Base-by-base conservation (phyloP, 805 yeast genomes). In the Blastobotrys robertii region DNA sequence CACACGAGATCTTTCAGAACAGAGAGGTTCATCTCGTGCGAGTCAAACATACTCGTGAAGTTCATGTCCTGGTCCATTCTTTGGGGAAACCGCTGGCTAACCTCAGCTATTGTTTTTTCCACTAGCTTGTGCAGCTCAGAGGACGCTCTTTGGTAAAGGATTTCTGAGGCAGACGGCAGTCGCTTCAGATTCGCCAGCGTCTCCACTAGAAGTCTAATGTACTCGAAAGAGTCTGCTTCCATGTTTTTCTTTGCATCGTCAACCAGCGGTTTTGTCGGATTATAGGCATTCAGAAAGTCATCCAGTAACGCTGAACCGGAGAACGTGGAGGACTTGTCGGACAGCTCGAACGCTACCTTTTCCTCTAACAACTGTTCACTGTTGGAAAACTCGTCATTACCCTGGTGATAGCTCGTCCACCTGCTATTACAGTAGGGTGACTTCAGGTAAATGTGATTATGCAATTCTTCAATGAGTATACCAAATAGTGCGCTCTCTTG, bases 381-480 rank as follows among this genome's bases (percentile, higher is more conserved):
- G 35, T 44, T 44, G 16, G 45, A 38, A 10, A 45, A 38, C 10
- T 44, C 49, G 22, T 53, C 55, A 9, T 44, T 33, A 9, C 50
- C 49, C 22, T 46, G 50, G 11, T 53, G 42, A 37, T 54, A 57
- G 8, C 55, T 41, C 11, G 44, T 47, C 63, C 63, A 61, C 16
- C 55, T 52, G 22, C 44, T 42, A 30, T 53, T 52, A 14, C 63
- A 52, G 47, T 60, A 63, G 2, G 67, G 68, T 2, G 64, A 57
- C 51, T 76, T 77, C 34, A 81, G 65, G 53, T 80, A 84, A n/a
- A 84, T 65, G 44, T 84, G 80, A 38, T 70, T 72, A 45, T 76
- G 79, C 34, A 86, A 63, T 54, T 87, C 95, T 48, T 84, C 94
- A n/a, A 84, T 66, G 13, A 88, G 66, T 48, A 76, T 74, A 38